Percentiles rank a stretch among this genome's conserved stretches.
These are phyloP conservation scores for Adansonia rubrostipa DNA, from an alignment of 441 rosid genomes.

Conservation along the genomic window DNA sequence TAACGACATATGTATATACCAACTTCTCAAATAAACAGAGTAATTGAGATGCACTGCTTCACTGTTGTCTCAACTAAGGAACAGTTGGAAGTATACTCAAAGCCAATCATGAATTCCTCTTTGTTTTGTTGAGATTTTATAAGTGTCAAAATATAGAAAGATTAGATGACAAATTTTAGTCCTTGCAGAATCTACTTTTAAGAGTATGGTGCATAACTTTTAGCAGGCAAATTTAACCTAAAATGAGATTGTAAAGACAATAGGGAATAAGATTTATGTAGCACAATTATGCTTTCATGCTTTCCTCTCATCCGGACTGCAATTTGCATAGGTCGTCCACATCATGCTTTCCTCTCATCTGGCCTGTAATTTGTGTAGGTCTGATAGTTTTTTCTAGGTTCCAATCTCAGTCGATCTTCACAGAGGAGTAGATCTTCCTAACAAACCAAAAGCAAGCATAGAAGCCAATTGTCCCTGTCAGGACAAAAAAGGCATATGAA, in stretches of 20 bases:
- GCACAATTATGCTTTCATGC: neutral
- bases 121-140: neutral
- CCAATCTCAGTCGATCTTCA: slow-evolving; percentile 73
- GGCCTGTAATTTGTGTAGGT: neutral
- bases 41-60: too few relatives aligned
- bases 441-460: slow-evolving; percentile 98
- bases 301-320: slow-evolving; percentile 12
- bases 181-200: slow-evolving; percentile 18
- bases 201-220: slow-evolving; percentile 8
- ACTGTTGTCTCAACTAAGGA: too few relatives aligned
- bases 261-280: slow-evolving; percentile 16
- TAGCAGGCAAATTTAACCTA: slow-evolving; percentile 22
- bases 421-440: slow-evolving; percentile 87
- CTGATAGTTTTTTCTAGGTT: slow-evolving; percentile 18
- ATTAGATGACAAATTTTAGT: slow-evolving; percentile 12
- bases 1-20: too few relatives aligned
- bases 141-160: slow-evolving; percentile 20
- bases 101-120: neutral
- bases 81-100: neutral
- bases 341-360: slow-evolving; percentile 14
- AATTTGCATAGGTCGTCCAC: neutral
- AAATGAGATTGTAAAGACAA: slow-evolving; percentile 10
- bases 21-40: neutral
- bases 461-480: slow-evolving; percentile 93
- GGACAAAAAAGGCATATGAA: slow-evolving; percentile 83